Conservation (phyloP, 495 filamentous ascomycete species). For the Pyronema omphalodes region DNA sequence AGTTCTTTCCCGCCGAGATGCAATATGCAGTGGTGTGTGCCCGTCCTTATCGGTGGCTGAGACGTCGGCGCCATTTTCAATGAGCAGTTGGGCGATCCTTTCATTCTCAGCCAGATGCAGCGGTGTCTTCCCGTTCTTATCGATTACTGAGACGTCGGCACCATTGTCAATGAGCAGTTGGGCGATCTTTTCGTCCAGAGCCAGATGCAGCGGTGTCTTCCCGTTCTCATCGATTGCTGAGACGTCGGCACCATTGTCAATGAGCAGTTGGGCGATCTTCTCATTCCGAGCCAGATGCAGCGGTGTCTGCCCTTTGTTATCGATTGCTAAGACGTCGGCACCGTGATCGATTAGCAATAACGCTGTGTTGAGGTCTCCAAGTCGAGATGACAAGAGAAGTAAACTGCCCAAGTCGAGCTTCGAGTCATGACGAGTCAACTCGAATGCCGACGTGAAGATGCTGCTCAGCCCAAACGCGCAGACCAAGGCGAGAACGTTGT, state of each 20-base stretch:
- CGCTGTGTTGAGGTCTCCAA: background rate
- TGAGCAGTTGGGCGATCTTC: too few species aligned
- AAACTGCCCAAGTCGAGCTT: background rate
- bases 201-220: too few species aligned
- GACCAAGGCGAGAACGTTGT: background rate
- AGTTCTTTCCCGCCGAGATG: background rate
- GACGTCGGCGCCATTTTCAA: constrained; percentile 1
- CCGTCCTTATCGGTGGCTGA: too few species aligned
- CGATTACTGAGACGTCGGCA: too few species aligned
- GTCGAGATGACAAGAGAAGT: background rate
- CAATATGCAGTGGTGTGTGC: background rate
- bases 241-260: too few species aligned
- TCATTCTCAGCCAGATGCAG: background rate
- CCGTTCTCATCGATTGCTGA: too few species aligned
- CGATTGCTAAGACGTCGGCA: too few species aligned
- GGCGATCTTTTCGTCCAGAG: too few species aligned
- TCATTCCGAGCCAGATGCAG: too few species aligned
- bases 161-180: too few species aligned
- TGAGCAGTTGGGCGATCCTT: background rate
- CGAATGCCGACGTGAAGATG: background rate
- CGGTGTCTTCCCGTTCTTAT: background rate
- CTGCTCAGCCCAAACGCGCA: background rate
- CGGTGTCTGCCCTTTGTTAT: too few species aligned
- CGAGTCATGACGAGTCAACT: background rate
- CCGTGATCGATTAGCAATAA: background rate